A percentile compares a stretch with the other conserved stretches of the same genome.
phyloP scores from a whole-genome alignment of 345 rosid genomes.

The Mangifera indica region DNA sequence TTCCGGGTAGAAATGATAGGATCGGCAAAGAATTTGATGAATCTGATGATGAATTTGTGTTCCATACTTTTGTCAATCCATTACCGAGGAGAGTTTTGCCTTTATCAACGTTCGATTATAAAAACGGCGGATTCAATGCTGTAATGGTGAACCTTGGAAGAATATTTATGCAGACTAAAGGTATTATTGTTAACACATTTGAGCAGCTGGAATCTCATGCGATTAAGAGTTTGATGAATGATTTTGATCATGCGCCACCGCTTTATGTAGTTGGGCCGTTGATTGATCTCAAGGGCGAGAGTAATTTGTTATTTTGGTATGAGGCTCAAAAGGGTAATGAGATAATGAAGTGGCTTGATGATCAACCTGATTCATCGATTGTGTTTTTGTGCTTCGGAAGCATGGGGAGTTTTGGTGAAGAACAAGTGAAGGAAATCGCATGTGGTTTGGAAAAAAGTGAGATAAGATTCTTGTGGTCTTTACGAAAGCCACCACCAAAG shows the following conservation, averaged over 20 bases:
- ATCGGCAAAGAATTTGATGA: conserved; percentile 1
- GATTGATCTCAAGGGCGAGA: neutral
- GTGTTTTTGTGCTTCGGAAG: conserved; percentile 42
- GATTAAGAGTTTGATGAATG: neutral
- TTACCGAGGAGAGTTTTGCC: conserved; percentile 28
- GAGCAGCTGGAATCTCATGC: neutral
- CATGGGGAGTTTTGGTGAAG: conserved; percentile 13
- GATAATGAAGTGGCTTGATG: too few relatives aligned
- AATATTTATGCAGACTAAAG: conserved; percentile 24
- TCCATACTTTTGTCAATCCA: conserved; percentile 19
- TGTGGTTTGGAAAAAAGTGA: conserved; percentile 24
- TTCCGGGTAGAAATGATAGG: conserved; percentile 12
- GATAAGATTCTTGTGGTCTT: conserved; percentile 17
- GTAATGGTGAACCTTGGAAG: neutral
- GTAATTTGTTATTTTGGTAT: too few relatives aligned
- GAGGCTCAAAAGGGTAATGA: neutral
- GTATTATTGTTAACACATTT: conserved; percentile 13
- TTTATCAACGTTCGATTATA: neutral
- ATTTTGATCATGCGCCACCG: conserved; percentile 1
- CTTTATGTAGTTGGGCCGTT: conserved; percentile 11
- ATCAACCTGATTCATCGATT: too few relatives aligned
- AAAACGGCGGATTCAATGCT: neutral
- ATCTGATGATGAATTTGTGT: neutral
- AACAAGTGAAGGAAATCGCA: conserved; percentile 26
- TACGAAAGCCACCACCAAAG: neutral